Evolutionary conservation across 345 rosid genomes (phyloP).

Genomic region (Aquilaria yunnanensis): DNA sequence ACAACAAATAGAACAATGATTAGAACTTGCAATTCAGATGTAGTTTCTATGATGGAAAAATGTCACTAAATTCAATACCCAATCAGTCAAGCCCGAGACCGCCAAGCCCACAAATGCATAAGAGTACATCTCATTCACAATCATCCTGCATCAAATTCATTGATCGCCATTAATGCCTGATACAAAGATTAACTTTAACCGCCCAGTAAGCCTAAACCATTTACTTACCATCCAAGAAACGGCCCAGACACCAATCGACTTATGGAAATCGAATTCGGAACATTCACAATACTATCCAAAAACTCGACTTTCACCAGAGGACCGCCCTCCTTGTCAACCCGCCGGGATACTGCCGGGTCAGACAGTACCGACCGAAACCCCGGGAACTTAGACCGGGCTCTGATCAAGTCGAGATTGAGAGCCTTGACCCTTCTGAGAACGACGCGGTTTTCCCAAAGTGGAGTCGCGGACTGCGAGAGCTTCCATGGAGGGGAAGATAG

Average conservation of each 20-base stretch:
- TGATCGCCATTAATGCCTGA: neutral
- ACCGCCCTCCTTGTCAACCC: constrained; percentile 14
- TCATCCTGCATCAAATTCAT: constrained; percentile 55
- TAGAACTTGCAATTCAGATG: neutral
- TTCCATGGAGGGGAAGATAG: constrained; percentile 85
- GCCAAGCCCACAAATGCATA: constrained; percentile 65
- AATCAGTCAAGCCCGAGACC: constrained; percentile 80
- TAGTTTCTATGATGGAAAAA: constrained; percentile 1
- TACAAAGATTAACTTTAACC: neutral
- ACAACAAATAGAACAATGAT: constrained; percentile 6
- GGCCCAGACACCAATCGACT: constrained; percentile 86
- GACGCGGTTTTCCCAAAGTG: constrained; percentile 48
- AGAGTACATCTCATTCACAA: constrained; percentile 69
- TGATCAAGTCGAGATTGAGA: constrained; percentile 42
- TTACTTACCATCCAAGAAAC: constrained; percentile 66
- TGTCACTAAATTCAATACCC: constrained; percentile 40
- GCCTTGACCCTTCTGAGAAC: constrained; percentile 51
- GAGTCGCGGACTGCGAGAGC: constrained; percentile 77
- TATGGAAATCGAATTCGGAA: constrained; percentile 74
- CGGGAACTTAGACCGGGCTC: constrained; percentile 26
- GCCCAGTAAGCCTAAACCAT: neutral
- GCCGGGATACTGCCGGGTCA: constrained; percentile 15
- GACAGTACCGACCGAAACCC: constrained; percentile 17
- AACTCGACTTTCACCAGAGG: constrained; percentile 20
- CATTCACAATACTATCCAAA: constrained; percentile 54